Conservation (phyloP, 805 yeast genomes). For the Saturnispora ahearnii region DNA sequence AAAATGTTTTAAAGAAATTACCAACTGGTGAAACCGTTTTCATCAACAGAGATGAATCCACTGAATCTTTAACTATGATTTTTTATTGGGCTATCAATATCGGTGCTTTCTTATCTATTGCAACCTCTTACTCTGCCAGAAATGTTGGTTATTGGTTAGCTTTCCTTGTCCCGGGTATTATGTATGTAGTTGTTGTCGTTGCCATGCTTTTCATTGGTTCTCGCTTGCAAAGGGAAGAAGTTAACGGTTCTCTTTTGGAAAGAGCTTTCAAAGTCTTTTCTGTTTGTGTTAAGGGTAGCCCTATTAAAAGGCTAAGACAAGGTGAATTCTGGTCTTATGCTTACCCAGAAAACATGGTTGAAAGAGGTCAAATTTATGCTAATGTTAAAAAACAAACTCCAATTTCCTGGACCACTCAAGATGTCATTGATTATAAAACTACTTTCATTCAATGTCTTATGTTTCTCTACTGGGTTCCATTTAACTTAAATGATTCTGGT, state of each 20-base stretch:
- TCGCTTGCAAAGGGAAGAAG: slow-evolving; percentile 27
- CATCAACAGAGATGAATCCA: slow-evolving; percentile 36
- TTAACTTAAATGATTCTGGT: slow-evolving; percentile 38
- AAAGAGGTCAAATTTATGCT: slow-evolving; percentile 31
- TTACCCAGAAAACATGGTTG: slow-evolving; percentile 35
- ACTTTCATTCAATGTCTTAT: slow-evolving; percentile 38
- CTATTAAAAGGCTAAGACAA: slow-evolving; percentile 32
- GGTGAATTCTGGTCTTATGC: slow-evolving; percentile 43
- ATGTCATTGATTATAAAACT: slow-evolving; percentile 37
- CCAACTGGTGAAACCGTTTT: slow-evolving; percentile 62
- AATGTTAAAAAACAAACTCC: slow-evolving; percentile 20
- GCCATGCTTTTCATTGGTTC: slow-evolving; percentile 33
- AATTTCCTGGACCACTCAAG: slow-evolving; percentile 35
- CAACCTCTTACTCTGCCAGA: slow-evolving; percentile 43
- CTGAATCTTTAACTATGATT: slow-evolving; percentile 33
- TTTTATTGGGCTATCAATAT: slow-evolving; percentile 49
- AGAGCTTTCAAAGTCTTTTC: slow-evolving; percentile 34
- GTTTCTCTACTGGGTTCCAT: slow-evolving; percentile 34
- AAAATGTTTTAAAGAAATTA: slow-evolving; percentile 45
- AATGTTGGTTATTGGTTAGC: slow-evolving; percentile 48
- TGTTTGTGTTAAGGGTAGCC: slow-evolving; percentile 36
- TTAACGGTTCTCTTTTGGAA: slow-evolving; percentile 40
- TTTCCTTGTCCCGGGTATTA: slow-evolving; percentile 44
- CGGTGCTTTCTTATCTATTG: slow-evolving; percentile 46
- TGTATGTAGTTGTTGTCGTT: slow-evolving; percentile 41